These are phyloP conservation scores for Colletotrichum musae DNA, from an alignment of 2,329 filamentous ascomycete genomes.

Conservation along the genomic window DNA sequence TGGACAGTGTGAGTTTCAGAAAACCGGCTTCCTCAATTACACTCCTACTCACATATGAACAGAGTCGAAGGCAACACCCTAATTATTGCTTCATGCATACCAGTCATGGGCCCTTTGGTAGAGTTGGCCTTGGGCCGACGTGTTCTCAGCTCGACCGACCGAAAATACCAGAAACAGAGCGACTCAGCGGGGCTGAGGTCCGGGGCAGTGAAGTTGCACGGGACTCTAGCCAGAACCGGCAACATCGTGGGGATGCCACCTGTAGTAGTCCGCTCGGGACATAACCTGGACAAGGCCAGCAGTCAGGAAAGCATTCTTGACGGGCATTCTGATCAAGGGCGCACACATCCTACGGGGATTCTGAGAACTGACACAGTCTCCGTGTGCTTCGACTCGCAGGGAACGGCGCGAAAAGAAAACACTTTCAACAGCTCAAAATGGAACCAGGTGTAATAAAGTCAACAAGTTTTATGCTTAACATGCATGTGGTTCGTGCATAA, in stretches of 20 bases:
- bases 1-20: constrained; percentile 19
- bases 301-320: constrained; percentile 21
- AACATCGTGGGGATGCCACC: not conserved
- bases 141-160: constrained; percentile 10
- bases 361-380: constrained; percentile 2
- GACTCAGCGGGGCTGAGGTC: constrained; percentile 4
- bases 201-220: not conserved
- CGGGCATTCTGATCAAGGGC: not conserved
- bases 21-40: not conserved
- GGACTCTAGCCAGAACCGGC: not conserved
- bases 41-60: not conserved
- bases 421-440: not conserved
- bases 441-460: not conserved
- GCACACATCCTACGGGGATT: not conserved
- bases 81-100: constrained; percentile 23
- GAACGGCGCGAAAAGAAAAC: not conserved
- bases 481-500: too few relatives aligned
- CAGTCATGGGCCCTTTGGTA: not conserved
- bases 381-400: not conserved
- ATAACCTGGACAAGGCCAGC: not conserved
- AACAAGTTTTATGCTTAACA: too few relatives aligned
- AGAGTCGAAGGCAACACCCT: constrained; percentile 27
- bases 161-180: constrained; percentile 20
- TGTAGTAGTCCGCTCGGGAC: not conserved
- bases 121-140: constrained; percentile 11